Conservation (phyloP, 1,284 basidiomycete species). For the Ustilago bromivora region DNA sequence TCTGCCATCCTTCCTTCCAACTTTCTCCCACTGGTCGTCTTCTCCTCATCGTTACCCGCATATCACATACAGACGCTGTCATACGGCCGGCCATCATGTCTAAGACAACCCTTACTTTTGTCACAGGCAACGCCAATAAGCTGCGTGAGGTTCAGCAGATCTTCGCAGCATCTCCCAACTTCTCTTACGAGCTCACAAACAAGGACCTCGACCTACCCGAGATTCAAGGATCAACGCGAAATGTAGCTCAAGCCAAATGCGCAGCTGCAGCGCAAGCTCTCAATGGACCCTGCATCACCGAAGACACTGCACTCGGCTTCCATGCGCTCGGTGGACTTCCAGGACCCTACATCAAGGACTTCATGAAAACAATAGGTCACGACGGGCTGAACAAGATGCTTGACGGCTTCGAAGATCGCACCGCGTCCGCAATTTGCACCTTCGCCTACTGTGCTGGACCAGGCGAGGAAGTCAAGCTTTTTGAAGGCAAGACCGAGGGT, state of each 20-base stretch:
- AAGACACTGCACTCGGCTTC: conserved; percentile 94
- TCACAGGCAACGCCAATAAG: conserved; percentile 95
- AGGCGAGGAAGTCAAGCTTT: conserved; percentile 72
- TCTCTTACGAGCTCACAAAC: conserved; percentile 37
- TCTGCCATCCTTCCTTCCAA: conserved; percentile 6
- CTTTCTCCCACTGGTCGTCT: not conserved
- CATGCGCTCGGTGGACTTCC: conserved; percentile 89
- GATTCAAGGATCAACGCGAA: conserved; percentile 89
- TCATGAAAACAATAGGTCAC: conserved; percentile 53
- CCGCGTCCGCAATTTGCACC: conserved; percentile 91
- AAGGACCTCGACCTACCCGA: conserved; percentile 79
- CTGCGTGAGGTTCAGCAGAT: conserved; percentile 87
- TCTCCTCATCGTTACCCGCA: not conserved
- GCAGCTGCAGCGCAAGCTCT: conserved; percentile 78
- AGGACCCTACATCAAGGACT: conserved; percentile 94
- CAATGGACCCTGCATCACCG: conserved; percentile 89
- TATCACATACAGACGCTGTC: not conserved
- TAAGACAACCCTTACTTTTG: conserved; percentile 74
- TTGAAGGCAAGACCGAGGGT: conserved; percentile 90
- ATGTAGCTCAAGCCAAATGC: conserved; percentile 91
- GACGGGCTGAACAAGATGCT: conserved; percentile 87
- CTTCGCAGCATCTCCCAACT: conserved; percentile 48
- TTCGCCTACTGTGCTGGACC: conserved; percentile 82
- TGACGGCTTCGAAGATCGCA: conserved; percentile 82
- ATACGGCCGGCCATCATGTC: conserved; percentile 17